Conservation (phyloP, 2,329 filamentous ascomycete genomes). For the Trichophyton simii region DNA sequence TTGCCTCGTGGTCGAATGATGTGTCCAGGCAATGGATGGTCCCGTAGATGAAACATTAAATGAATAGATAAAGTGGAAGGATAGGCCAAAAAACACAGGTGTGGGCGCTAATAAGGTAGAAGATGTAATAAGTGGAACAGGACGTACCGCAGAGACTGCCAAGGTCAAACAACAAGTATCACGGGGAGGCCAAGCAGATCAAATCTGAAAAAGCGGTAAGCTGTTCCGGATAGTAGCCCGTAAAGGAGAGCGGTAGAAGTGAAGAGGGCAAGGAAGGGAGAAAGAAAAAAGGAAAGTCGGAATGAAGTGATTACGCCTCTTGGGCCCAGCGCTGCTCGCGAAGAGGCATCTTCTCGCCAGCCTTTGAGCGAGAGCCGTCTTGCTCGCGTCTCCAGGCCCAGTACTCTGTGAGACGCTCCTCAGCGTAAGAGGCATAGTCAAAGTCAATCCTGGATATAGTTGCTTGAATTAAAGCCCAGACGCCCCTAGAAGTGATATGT, state of each 20-base stretch:
- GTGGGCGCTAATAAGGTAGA: not conserved
- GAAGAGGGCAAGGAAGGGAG: not conserved
- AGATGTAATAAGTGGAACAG: not conserved
- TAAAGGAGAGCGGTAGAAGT: not conserved
- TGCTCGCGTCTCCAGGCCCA: conserved; percentile 76
- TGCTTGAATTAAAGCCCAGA: conserved; percentile 91
- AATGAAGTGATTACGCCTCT: conserved; percentile 22
- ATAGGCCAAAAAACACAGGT: not conserved
- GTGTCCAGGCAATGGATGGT: not conserved
- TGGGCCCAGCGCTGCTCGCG: conserved; percentile 72
- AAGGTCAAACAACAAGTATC: not conserved
- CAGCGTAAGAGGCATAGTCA: conserved; percentile 86
- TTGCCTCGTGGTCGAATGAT: not conserved
- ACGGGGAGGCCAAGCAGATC: not conserved
- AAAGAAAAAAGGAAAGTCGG: too few species aligned
- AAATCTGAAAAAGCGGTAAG: not conserved
- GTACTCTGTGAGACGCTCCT: conserved; percentile 76
- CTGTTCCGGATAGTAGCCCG: not conserved
- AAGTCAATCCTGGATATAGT: conserved; percentile 93
- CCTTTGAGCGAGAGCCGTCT: conserved; percentile 46
- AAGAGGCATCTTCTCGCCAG: conserved; percentile 51
- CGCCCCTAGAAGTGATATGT: conserved; percentile 52
- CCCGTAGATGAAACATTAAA: not conserved
- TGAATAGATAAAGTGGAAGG: not conserved
- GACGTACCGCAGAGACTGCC: not conserved